Conservation (phyloP, 305 asterid genomes). For the Nicotiana rustica region DNA sequence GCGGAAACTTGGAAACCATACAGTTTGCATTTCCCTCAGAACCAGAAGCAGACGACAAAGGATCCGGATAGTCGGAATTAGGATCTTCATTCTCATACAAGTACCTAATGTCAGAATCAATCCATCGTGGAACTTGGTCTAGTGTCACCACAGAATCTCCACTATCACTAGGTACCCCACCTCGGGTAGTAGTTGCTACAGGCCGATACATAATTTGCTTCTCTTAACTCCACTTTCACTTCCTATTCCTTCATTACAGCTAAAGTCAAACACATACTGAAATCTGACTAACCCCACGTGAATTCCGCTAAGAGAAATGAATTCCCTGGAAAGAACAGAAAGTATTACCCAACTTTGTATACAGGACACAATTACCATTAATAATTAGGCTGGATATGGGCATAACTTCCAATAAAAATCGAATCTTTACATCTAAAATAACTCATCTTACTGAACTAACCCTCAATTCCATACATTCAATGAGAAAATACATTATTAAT, state of each 20-base stretch:
- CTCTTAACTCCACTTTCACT: conserved; percentile 44
- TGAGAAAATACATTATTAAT: background rate
- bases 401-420: background rate
- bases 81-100: conserved; percentile 77
- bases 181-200: conserved; percentile 64
- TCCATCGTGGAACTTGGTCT: conserved; percentile 87
- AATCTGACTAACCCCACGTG: conserved; percentile 31
- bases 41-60: conserved; percentile 69
- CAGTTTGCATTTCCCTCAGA: conserved; percentile 72
- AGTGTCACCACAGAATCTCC: conserved; percentile 76
- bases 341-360: background rate
- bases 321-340: conserved; percentile 35
- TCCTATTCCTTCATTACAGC: conserved; percentile 28
- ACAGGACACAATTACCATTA: background rate
- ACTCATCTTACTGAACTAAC: conserved; percentile 17
- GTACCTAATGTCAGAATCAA: conserved; percentile 71
- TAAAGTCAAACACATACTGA: conserved; percentile 23
- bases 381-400: background rate
- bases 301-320: conserved; percentile 29
- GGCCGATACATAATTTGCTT: conserved; percentile 58
- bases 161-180: conserved; percentile 73
- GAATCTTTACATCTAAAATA: conserved; percentile 5
- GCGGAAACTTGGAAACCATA: conserved; percentile 72
- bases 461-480: conserved; percentile 22
- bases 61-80: conserved; percentile 72